These are phyloP conservation scores for Plectranthus barbatus DNA, from an alignment of 257 asterid species.

Conservation along the genomic window DNA sequence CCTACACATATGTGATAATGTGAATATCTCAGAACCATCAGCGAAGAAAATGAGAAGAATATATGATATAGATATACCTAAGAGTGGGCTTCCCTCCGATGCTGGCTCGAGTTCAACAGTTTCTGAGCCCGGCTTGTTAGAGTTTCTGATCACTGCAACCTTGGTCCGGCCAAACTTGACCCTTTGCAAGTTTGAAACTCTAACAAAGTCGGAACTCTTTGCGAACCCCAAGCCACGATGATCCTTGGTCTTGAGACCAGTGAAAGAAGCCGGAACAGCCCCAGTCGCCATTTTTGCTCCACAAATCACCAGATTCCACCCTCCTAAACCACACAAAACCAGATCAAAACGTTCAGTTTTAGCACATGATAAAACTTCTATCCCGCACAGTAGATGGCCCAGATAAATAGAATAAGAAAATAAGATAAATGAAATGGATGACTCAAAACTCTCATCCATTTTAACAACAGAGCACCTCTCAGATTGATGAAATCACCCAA, in stretches of 20 bases:
- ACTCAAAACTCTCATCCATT: not conserved
- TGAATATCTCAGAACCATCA: too few species aligned
- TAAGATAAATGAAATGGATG: too few species aligned
- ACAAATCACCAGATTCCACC: constrained; percentile 18
- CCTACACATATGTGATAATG: too few species aligned
- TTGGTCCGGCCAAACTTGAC: constrained; percentile 54
- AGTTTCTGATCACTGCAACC: constrained; percentile 60
- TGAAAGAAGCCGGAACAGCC: constrained; percentile 74
- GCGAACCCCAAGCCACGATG: constrained; percentile 51
- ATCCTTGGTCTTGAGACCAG: constrained; percentile 58
- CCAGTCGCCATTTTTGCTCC: constrained; percentile 73
- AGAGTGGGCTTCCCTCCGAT: constrained; percentile 81
- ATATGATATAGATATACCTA: constrained; percentile 57
- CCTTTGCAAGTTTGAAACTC: constrained; percentile 60
- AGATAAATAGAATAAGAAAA: too few species aligned
- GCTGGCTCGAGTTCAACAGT: constrained; percentile 90
- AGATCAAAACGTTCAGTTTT: not conserved
- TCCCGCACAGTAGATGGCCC: not conserved
- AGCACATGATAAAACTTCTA: not conserved
- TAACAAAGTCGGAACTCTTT: constrained; percentile 54
- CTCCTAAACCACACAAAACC: constrained; percentile 24
- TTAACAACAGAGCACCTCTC: not conserved
- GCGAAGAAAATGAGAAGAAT: not conserved
- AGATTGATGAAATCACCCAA: not conserved
- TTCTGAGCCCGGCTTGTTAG: constrained; percentile 56